These are phyloP conservation scores for Fusarium odoratissimum DNA, from an alignment of 2,329 filamentous ascomycete species.

Conservation along the genomic window DNA sequence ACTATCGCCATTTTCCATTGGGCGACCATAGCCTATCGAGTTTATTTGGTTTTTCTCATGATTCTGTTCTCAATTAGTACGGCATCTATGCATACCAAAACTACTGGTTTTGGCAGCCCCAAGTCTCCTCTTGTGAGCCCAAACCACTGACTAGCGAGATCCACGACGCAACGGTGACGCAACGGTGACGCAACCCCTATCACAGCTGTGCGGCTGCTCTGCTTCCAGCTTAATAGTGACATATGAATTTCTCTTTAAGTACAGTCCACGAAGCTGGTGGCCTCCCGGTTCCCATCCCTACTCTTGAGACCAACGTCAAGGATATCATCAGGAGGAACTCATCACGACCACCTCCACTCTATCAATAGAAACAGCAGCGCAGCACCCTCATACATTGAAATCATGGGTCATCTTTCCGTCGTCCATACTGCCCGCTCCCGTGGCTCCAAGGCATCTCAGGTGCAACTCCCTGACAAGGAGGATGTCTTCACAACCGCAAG, in stretches of 20 bases:
- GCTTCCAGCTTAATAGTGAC: background rate
- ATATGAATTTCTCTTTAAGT: background rate
- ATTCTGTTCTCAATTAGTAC: no score
- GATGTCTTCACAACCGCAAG: constrained; percentile 80
- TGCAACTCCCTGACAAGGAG: constrained; percentile 62
- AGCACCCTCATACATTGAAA: constrained; percentile 29
- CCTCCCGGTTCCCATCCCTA: constrained; percentile 33
- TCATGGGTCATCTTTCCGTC: constrained; percentile 64
- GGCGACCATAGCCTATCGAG: no score
- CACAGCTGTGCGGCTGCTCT: no score
- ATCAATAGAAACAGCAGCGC: background rate
- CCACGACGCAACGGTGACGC: no score
- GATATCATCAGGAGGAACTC: background rate
- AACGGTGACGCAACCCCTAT: no score
- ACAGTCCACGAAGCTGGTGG: background rate
- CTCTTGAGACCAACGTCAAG: constrained; percentile 48
- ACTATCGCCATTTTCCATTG: no score
- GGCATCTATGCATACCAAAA: no score
- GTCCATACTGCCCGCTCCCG: constrained; percentile 38
- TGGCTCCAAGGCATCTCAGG: constrained; percentile 44
- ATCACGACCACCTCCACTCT: background rate
- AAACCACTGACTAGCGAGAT: no score
- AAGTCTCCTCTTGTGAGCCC: no score
- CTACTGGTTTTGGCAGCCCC: no score
- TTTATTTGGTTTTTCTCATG: no score